A percentile compares a stretch with the other conserved stretches of the same genome.
Evolutionary conservation across 1,284 basidiomycete species (phyloP).

Genomic region (Ustilago vetiveriae): DNA sequence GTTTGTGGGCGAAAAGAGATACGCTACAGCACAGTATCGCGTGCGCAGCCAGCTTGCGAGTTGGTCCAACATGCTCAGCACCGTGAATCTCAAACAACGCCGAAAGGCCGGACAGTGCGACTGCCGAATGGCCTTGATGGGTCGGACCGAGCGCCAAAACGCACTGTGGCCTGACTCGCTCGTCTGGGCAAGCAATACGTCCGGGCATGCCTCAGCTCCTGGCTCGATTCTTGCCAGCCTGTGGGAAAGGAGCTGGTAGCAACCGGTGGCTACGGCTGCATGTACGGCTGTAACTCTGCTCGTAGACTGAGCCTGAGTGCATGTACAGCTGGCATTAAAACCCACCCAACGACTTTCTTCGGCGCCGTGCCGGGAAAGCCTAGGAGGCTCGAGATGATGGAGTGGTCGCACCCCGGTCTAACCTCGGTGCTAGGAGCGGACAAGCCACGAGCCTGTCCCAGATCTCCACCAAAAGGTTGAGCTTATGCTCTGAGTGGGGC

Average conservation of each 20-base stretch:
- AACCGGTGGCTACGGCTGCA: not conserved
- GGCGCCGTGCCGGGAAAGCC: not conserved
- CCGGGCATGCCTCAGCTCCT: not conserved
- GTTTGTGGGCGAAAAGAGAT: not conserved
- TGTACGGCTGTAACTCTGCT: not conserved
- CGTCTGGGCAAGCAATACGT: not conserved
- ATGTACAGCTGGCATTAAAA: not conserved
- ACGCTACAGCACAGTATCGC: not conserved
- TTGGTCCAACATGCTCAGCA: too few relatives aligned
- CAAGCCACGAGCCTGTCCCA: conserved; percentile 9
- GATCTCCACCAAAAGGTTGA: conserved; percentile 19
- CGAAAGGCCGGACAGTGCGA: not conserved
- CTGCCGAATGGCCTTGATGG: not conserved
- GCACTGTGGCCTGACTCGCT: not conserved
- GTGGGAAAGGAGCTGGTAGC: not conserved
- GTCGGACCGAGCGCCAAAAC: not conserved
- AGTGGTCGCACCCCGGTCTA: conserved; percentile 19
- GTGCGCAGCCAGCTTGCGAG: not conserved
- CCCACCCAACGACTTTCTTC: conserved; percentile 30
- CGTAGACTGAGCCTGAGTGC: not conserved
- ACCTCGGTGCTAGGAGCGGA: conserved; percentile 18
- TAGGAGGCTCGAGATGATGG: not conserved
- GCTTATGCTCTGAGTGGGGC: conserved; percentile 5
- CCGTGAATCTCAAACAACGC: not conserved
- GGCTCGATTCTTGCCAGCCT: too few relatives aligned